Evolutionary conservation across 192 early-diverging fungal species (phyloP), one percentile per base, ranked within the genome.

Genomic region (Gigaspora rosea): DNA sequence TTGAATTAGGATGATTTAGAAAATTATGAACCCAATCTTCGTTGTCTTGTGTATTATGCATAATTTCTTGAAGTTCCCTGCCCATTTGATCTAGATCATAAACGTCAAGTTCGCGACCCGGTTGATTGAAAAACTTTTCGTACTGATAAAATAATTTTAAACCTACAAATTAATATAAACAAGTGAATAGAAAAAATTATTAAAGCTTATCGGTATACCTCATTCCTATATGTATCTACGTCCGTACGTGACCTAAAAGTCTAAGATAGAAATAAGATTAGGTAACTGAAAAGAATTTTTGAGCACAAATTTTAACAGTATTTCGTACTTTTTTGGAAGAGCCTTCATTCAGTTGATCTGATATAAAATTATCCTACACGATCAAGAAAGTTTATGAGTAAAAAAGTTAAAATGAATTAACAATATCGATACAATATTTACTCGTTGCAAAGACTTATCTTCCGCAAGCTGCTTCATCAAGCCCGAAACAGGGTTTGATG

Each of bases 381-480:
- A 56, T 54, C 9, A 52, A 68, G 49, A 33, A 5, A 47, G 27
- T 12, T 69, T 61, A 35, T 52, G 12, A 22, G 22, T 35, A 18
- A 18, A 16, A 58, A 54, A 52, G 1, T 50, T 70, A 27, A 20
- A 52, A 8, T 22, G 47, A 20, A 11, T 56, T 52, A 36, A 4
- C 4, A 20, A 18, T 35, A 22, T 18, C 4, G n/a, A 15, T 22
- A 16, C 48, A 20, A 41, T 46, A 8, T 81, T 76, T 88, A 89
- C 95, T 88, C 94, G 94, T 78, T 95, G 91, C 8, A 93, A 84
- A 8, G 92, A 93, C 50, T 88, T 85, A 80, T 95, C 94, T 62
- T 90, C 85, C 58, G 90, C 80, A 78, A 95, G 87, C 79, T 91
- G 92, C 80, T 97, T 95, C 85, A 91, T 89, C 71, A 97, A 87